phyloP scores from a whole-genome alignment of 768 basidiomycete genomes.

The Phylloporus sp. region DNA sequence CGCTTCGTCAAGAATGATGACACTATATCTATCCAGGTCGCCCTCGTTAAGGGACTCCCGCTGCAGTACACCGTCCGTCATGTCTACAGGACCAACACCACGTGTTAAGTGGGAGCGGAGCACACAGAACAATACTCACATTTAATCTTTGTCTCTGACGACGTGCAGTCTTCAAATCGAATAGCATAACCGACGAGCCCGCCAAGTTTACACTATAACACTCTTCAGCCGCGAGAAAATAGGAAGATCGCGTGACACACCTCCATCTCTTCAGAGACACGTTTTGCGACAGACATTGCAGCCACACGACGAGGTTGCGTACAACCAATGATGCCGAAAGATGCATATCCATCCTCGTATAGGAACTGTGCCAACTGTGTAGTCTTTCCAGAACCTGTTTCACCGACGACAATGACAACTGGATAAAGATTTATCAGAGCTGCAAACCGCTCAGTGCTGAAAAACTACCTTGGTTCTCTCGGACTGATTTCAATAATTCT shows the following conservation, averaged over 20 bases:
- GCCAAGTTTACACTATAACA: conserved; percentile 75
- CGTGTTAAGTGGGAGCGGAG: neutral
- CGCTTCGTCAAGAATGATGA: conserved; percentile 98
- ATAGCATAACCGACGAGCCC: conserved; percentile 93
- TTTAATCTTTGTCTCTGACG: conserved; percentile 92
- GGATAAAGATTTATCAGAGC: neutral
- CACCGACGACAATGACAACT: conserved; percentile 97
- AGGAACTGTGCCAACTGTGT: conserved; percentile 94
- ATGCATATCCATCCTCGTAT: conserved; percentile 94
- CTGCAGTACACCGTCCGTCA: conserved; percentile 99
- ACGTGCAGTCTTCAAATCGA: conserved; percentile 97
- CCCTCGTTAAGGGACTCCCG: conserved; percentile 97
- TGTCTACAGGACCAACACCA: conserved; percentile 50
- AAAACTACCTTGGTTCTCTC: conserved; percentile 87
- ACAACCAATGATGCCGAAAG: conserved; percentile 87
- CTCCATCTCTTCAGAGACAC: conserved; percentile 99
- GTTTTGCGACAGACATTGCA: conserved; percentile 99
- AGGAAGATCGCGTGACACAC: conserved; percentile 36
- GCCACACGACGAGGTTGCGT: conserved; percentile 98
- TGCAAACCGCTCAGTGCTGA: too few species aligned
- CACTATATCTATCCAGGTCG: conserved; percentile 94
- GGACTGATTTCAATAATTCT: conserved; percentile 78
- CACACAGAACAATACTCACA: conserved; percentile 47
- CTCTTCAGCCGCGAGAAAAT: conserved; percentile 3
- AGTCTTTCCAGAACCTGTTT: conserved; percentile 99